Evolutionary conservation across 176 grass and related monocot species (phyloP), one percentile per base, ranked within the genome.

Genomic region (Canna indica): DNA sequence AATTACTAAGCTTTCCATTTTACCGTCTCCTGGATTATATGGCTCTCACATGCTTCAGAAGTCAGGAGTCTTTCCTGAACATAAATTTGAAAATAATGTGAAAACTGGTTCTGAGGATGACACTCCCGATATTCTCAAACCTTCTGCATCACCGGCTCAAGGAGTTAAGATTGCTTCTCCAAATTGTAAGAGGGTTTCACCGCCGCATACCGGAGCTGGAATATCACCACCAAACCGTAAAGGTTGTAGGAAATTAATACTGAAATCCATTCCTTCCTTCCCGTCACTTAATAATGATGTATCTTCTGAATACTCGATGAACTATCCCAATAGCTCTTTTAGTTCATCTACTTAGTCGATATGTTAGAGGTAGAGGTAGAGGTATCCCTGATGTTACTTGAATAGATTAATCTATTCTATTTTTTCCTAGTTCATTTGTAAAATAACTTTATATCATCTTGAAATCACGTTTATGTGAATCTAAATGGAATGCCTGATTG

Each of bases 241-340:
- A 74, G 90, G 89, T 60, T 82, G 89, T 14, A 81, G 86, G 77
- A 99, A 99, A 79, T 65, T 99, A 66, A 90, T 99, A 70, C 68
- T 99, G 59, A 93, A 85, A 85, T 99, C 94, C 10, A 99, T 99
- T 32, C 94, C 94, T 36, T 93, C 89, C 6, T 93, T 99, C 60
- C 89, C 89, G 0, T 97, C 93, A 58, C 86, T 97, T 16, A 32
- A 3, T 1, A 78, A 78, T 38, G 86, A 96, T 15, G 24, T 71
- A 29, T 82, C 45, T 72, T 77, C 39, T 22, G 66, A 69, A 33
- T 72, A 77, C 75, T 54, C 77, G 58, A 45, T 53, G 64, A 85
- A 68, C 66, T 74, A 50, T 59, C 57, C 81, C 9, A 81, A 88
- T 27, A 82, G 39, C 64, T 42, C 85, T 53, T 83, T 88, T 62